Base-by-base conservation (phyloP, 208 protist genomes). In the Phytomonas francai region DNA sequence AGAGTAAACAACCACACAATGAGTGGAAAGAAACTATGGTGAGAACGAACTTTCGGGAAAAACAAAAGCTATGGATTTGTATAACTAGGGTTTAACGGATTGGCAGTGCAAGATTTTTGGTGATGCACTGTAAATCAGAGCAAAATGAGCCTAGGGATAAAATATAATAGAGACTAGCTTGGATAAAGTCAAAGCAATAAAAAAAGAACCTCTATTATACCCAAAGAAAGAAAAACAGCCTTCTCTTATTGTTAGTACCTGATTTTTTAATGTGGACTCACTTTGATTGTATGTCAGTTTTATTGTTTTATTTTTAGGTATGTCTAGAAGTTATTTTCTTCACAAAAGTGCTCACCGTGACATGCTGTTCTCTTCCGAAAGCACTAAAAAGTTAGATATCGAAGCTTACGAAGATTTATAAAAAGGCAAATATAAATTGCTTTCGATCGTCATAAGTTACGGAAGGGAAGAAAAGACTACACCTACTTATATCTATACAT, bases 281-380 rank as follows among this genome's bases (percentile, higher is more conserved):
- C 4, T 62, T 62, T 33, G 34, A 9, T 42, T 62, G 58, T 62
- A 33, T 33, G 14, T 39, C 30, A 62, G 3, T 62, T 1, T 62
- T 62, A 62, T 62, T 62, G 58, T 62, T 62, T 11, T 42, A 3
- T 62, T 42, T 42, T 62, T 39, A 62, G 16, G 30, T 62, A 62
- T 42, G 58, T 39, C 30, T 62, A 62, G 30, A 62, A 62, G 34
- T 62, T 62, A 9, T 62, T 62, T 22, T 22, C 14, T 19, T 39
- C 2, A 42, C 34, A 12, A 42, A 11, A 39, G 31, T 62, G 12
- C 34, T 22, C 34, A 3, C 12, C 16, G 6, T 62, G 12, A 19
- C 58, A 22, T 39, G 14, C 16, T 19, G 16, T 62, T 19, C 34
- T 42, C 34, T 62, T 62, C 31, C 14, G 12, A 22, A n/a, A 3